Evolutionary conservation across 1,284 basidiomycete species (phyloP), one percentile per base, ranked within the genome.

Genomic region (Melampsora americana): DNA sequence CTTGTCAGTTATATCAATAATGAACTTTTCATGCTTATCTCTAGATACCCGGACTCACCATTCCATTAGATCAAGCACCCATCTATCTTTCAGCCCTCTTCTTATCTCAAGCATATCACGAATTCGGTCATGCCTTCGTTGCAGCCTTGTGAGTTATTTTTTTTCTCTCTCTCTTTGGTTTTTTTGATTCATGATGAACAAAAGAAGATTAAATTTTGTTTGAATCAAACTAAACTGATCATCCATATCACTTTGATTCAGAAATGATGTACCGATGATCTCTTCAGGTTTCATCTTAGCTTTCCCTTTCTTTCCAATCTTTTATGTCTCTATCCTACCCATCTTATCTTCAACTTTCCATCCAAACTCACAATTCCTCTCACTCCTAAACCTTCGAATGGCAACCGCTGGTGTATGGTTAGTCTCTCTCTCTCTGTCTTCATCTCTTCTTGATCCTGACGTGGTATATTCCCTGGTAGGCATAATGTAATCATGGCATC

Each of bases 331-430:
- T n/a, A 74, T 64, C 32, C 12, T 59, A 59, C n/a, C 53, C 2
- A 23, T 59, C 53, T 12, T 59, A 26, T n/a, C 53, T 26, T 18
- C 53, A 11, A 59, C 28, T 26, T 26, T n/a, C 12, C n/a, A 59
- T 59, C 23, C 53, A 26, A 23, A 59, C 14, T 59, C 53, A 26
- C n/a, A 59, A 59, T 59, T 67, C 18, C 30, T 53, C 3, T 42
- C 64, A 28, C 14, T 67, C 0, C 53, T 26, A 6, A 60, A 28
- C 11, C 56, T 74, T 23, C 62, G 71, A 20, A 53, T 74, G 59
- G 71, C 71, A 30, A 74, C 71, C 18, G 71, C 71, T 26, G 71
- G 71, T 14, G 23, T 74, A 26, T 74, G 71, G 71, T 74, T 12
- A 42, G 71, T 71, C 14, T 7, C 35, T 72, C 9, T 66, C 56